Conservation (phyloP, 345 rosid species). For the Lepidium sativum region DNA sequence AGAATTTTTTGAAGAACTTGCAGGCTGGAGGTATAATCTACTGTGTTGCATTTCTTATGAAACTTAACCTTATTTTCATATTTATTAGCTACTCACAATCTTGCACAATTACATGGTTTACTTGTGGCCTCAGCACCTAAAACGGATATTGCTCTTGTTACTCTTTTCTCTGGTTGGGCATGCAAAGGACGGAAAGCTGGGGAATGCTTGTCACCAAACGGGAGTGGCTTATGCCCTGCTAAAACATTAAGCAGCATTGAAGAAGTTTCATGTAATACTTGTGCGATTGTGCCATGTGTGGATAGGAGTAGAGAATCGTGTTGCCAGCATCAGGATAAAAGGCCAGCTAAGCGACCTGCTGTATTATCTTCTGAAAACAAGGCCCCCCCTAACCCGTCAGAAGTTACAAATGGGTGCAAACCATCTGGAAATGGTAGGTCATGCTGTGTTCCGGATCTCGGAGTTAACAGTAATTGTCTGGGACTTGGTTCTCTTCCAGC, state of each 20-base stretch:
- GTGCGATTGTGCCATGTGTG: conserved; percentile 30
- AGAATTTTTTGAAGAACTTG: conserved; percentile 59
- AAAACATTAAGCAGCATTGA: conserved; percentile 47
- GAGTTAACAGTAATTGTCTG: conserved; percentile 54
- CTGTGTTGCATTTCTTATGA: conserved; percentile 2
- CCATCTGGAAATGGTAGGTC: conserved; percentile 39
- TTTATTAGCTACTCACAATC: conserved; percentile 7
- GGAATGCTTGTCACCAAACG: conserved; percentile 56
- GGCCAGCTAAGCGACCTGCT: conserved; percentile 43
- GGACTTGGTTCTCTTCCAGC: conserved; percentile 63
- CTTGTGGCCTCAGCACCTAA: conserved; percentile 51
- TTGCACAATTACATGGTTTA: conserved; percentile 1
- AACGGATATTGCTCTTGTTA: conserved; percentile 56
- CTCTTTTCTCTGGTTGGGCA: conserved; percentile 94
- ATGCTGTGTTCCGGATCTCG: conserved; percentile 85
- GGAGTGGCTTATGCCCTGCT: conserved; percentile 47
- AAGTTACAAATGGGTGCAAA: conserved; percentile 24
- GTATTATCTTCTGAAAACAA: conserved; percentile 28
- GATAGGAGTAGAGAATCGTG: conserved; percentile 15
- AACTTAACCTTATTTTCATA: not conserved
- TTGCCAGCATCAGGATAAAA: conserved; percentile 29
- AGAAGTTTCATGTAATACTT: conserved; percentile 45
- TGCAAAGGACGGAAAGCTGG: conserved; percentile 71
- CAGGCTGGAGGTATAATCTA: conserved; percentile 57
- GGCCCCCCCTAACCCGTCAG: conserved; percentile 18